Base-by-base conservation (phyloP, 352 stramenopile species). In the Labyrinthula sp. region DNA sequence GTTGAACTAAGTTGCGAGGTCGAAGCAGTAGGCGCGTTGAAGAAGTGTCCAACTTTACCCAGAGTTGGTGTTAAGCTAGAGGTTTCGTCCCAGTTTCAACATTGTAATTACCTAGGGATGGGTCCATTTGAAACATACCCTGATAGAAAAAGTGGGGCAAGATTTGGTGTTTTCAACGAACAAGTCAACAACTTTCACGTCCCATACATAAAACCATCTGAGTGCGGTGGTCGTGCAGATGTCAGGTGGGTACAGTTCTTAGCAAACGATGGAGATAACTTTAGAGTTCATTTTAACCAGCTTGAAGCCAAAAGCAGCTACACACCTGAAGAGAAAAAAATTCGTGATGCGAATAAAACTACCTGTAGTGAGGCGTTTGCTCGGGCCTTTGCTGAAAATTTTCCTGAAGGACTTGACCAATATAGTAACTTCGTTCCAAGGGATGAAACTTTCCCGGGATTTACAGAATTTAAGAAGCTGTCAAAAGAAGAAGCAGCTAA, bases 101-200 rank as follows among this genome's bases (percentile, higher is more conserved):
- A 48, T 7, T 41, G 58, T 12, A 36, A 45, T 30, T 67, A 56
- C 45, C 45, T 60, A 21, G 60, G 60, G 23, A 36, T 41, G 10
- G 60, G 60, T 21, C 58, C 58, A 15, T 50, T 62, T 47, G 60
- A 67, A 33, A 58, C 48, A 29, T 66, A 67, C 47, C 52, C 54
- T 15, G 58, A 65, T 38, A 57, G 59, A 2, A 64, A 65, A 45
- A 40, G 35, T n/a, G 29, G 45, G 9, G 59, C 50, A 12, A 34
- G 24, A n/a, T 29, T 56, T 17, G 59, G 41, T 23, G 48, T 66
- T 2, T 57, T 59, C 38, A 45, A 33, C 30, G 30, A 31, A 2
- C 36, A 23, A 8, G 58, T 65, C 9, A 52, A 52, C 18, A 47
- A 40, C 0, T 38, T 65, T 43, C 59, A 65, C 49, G 49, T 58